Conservation (phyloP, 495 filamentous ascomycete species). For the Xylaria castorea region DNA sequence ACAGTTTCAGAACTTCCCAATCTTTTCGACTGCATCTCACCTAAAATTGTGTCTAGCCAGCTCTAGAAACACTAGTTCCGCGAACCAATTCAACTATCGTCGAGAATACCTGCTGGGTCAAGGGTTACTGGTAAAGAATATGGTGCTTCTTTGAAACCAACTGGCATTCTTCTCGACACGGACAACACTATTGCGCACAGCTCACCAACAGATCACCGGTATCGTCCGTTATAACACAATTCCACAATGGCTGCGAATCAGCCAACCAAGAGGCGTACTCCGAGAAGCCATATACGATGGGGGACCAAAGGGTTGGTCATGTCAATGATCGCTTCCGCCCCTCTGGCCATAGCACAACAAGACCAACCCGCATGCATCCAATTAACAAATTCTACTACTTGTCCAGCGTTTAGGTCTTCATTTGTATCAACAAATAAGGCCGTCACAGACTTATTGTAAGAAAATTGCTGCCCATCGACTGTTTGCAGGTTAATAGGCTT, state of each 20-base stretch:
- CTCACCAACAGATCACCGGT: not conserved
- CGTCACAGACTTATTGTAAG: constrained; percentile 79
- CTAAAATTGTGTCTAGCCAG: not conserved
- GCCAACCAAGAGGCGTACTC: constrained; percentile 15
- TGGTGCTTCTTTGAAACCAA: constrained; percentile 23
- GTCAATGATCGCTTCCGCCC: constrained; percentile 42
- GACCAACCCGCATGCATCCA: constrained; percentile 67
- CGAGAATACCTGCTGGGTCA: not conserved
- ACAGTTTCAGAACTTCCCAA: constrained; percentile 8
- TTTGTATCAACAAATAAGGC: constrained; percentile 77
- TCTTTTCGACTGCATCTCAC: not conserved
- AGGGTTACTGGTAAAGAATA: constrained; percentile 11
- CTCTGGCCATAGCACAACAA: constrained; percentile 43
- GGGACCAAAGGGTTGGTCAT: constrained; percentile 31
- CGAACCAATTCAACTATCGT: constrained; percentile 2
- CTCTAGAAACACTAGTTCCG: not conserved
- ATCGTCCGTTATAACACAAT: not conserved
- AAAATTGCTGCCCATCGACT: constrained; percentile 29
- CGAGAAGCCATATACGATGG: constrained; percentile 28
- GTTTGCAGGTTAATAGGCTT: not conserved
- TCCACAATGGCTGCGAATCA: constrained; percentile 16
- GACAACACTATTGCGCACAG: not conserved
- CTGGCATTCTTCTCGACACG: not conserved
- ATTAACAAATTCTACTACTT: constrained; percentile 77
- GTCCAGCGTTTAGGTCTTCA: constrained; percentile 81